phyloP scores from a whole-genome alignment of 176 grass and related monocot genomes.

The Oryza nivara region DNA sequence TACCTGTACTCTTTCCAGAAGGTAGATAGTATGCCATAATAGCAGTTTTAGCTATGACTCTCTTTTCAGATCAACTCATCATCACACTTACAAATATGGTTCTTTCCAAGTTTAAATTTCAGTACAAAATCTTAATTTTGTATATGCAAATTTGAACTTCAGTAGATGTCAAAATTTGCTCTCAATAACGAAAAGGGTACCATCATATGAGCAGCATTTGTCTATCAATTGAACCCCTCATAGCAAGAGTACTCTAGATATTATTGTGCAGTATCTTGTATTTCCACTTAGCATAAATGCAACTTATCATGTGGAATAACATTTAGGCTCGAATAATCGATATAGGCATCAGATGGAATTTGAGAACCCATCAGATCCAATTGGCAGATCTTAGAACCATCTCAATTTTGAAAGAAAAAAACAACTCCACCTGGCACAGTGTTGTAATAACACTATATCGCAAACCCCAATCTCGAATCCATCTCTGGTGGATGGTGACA shows the following conservation, averaged over 20 bases:
- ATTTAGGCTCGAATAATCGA: neutral
- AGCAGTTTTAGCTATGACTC: neutral
- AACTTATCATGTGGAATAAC: neutral
- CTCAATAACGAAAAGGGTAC: constrained; percentile 27
- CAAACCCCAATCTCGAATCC: neutral
- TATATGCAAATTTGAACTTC: constrained; percentile 2
- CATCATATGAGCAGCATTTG: constrained; percentile 12
- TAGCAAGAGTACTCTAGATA: neutral
- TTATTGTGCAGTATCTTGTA: neutral
- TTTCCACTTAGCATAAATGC: neutral
- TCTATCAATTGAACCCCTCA: neutral
- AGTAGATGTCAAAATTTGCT: constrained; percentile 2
- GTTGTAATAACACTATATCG: neutral
- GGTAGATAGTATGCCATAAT: neutral
- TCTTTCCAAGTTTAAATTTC: neutral
- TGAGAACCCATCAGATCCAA: constrained; percentile 5
- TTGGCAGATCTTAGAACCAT: neutral
- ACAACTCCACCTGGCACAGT: neutral
- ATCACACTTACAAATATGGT: neutral
- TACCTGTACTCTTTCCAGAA: constrained; percentile 2
- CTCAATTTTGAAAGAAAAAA: neutral
- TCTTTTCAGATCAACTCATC: neutral
- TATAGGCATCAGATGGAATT: neutral
- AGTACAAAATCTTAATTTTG: neutral
- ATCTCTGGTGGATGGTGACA: neutral